A percentile compares a stretch with the other conserved stretches of the same genome.
Evolutionary conservation across 257 asterid species (phyloP).

Genomic region (Fraxinus anomala): DNA sequence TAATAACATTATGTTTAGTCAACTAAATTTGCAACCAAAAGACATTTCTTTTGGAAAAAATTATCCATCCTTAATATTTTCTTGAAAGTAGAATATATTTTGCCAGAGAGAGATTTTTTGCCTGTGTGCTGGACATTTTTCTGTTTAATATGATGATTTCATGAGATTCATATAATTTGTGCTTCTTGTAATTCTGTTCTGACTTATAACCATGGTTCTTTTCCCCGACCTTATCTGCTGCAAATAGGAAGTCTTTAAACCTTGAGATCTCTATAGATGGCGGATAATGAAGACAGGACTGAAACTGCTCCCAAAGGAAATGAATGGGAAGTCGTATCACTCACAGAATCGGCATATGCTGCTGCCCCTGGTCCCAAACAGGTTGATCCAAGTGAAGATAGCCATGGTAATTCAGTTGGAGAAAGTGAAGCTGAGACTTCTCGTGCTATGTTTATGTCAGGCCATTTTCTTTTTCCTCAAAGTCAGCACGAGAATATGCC

Average conservation of each 20-base stretch:
- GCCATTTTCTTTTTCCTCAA: constrained; percentile 81
- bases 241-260: constrained; percentile 20
- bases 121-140: too few relatives aligned
- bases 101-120: background rate
- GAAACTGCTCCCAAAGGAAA: constrained; percentile 62
- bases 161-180: background rate
- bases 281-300: constrained; percentile 50
- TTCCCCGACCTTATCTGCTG: background rate
- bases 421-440: constrained; percentile 56
- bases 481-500: constrained; percentile 67
- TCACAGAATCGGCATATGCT: constrained; percentile 80
- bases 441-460: constrained; percentile 65
- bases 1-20: background rate
- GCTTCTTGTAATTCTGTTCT: background rate
- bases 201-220: background rate
- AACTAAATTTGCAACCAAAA: background rate
- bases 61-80: background rate
- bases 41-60: background rate
- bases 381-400: constrained; percentile 40
- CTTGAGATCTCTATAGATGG: constrained; percentile 41
- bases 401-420: constrained; percentile 28
- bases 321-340: constrained; percentile 93
- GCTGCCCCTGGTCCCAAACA: constrained; percentile 64
- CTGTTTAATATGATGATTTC: too few relatives aligned
- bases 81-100: background rate